Base-by-base conservation (phyloP, 2,329 filamentous ascomycete genomes). In the Penicillium digitatum region DNA sequence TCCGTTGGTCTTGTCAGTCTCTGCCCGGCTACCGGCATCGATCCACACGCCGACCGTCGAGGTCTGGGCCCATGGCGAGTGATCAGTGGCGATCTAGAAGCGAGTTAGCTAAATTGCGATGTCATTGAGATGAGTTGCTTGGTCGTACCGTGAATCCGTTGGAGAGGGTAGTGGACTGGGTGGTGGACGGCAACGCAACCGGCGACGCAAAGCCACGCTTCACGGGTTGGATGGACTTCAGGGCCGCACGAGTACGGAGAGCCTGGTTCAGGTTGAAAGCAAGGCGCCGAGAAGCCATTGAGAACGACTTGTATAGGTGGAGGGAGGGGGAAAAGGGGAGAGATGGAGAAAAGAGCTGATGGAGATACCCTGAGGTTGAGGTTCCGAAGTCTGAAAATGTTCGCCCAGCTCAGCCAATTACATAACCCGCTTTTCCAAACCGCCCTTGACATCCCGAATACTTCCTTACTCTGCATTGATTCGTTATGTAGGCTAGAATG, bases 1-100 rank as follows among this genome's bases (percentile, higher is more conserved):
- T 79, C 94, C 94, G 82, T 97, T 99, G 74, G 90, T 97, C 85
- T 91, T 91, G 80, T 94, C 87, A 69, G 94, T 99, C 84, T 99
- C 94, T 76, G 94, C 91, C 78, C 94, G 86, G 78, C 91, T 96
- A 75, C 94, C 94, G 76, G 95, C 93, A 80, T 99, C 95, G 77
- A 99, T 99, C 92, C 94, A 99, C 66, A 99, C 90, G 76, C 94
- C 94, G 71, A 97, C 92, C 53, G 93, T 97, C 71, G 92, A 96
- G 60, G 94, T 97, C 82, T 97, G 92, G 72, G 93, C 93, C 84
- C 91, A 97, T 69, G 93, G 94, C 63, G 92, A 96, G 82, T 97
- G 89, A 78, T 99, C 93, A 69, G 94, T 95, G 67, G 94, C 94
- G 75, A 99, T 91, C 93, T 97, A 75, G 57, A 62, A 55, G 45